These are phyloP conservation scores for Miscanthus lutarioriparius DNA, from an alignment of 176 grass and related monocot species.

Conservation along the genomic window DNA sequence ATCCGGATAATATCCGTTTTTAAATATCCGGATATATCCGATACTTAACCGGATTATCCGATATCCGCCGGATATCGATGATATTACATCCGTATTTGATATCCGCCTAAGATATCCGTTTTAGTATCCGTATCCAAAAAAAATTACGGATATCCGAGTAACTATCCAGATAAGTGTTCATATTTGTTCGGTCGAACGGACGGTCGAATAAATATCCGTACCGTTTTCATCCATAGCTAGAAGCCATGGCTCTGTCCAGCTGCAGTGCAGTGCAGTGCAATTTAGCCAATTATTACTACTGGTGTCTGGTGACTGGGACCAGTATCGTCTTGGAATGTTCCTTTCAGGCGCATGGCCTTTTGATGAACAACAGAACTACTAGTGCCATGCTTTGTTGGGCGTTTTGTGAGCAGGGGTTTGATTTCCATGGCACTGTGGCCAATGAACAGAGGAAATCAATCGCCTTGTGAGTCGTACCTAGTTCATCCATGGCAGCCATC, in stretches of 20 bases:
- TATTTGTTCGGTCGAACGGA: too few species aligned
- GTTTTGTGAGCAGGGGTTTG: background rate
- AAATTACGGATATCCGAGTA: too few species aligned
- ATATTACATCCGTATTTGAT: too few species aligned
- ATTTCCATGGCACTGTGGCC: slow-evolving; percentile 27
- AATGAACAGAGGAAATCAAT: background rate
- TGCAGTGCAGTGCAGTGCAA: background rate
- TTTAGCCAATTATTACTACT: background rate
- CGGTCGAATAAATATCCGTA: too few species aligned
- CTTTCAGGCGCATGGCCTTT: background rate
- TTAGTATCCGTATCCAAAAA: too few species aligned
- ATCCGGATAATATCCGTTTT: too few species aligned
- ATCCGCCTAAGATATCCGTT: too few species aligned
- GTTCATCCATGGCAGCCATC: slow-evolving; percentile 8
- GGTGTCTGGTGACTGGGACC: background rate
- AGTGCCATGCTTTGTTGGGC: background rate
- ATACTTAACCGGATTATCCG: too few species aligned
- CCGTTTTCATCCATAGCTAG: too few species aligned
- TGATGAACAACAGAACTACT: background rate
- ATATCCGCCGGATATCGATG: too few species aligned
- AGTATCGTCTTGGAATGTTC: background rate
- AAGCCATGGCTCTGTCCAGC: background rate
- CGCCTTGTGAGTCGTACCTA: background rate
- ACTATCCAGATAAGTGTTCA: too few species aligned
- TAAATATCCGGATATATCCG: too few species aligned